Evolutionary conservation across 2,329 filamentous ascomycete genomes (phyloP).

Genomic region (Aureobasidium namibiae): DNA sequence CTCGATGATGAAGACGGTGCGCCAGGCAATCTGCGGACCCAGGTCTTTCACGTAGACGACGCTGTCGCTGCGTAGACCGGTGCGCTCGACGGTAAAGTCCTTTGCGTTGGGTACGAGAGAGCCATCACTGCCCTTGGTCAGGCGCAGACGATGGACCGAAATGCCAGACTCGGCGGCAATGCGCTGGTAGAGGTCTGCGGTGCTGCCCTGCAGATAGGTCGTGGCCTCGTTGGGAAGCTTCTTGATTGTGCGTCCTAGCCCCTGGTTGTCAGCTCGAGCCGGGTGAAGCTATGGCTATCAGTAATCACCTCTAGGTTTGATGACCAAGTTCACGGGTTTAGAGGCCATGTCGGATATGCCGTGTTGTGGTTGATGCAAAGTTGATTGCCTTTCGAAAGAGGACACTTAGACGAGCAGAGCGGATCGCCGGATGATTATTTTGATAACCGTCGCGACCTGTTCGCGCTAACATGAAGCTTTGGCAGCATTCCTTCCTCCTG

Average conservation of each 20-base stretch:
- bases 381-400: not conserved
- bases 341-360: conserved; percentile 25
- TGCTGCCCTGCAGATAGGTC: conserved; percentile 43
- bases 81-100: conserved; percentile 44
- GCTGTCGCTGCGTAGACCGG: conserved; percentile 51
- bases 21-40: conserved; percentile 88
- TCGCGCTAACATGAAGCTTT: conserved; percentile 5
- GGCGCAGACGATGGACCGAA: conserved; percentile 51
- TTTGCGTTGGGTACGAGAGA: conserved; percentile 47
- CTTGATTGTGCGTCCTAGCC: conserved; percentile 52
- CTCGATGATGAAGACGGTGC: conserved; percentile 89
- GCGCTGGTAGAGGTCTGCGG: conserved; percentile 48
- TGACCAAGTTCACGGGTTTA: conserved; percentile 34
- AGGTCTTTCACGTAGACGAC: conserved; percentile 84
- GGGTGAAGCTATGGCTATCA: not conserved
- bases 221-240: conserved; percentile 50
- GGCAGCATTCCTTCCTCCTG: not conserved
- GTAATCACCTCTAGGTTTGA: conserved; percentile 36
- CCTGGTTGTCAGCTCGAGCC: conserved; percentile 5
- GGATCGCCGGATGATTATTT: not conserved
- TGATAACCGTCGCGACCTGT: not conserved
- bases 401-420: not conserved
- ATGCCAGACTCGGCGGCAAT: conserved; percentile 47
- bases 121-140: conserved; percentile 58
- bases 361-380: not conserved